phyloP scores from a whole-genome alignment of 2,329 filamentous ascomycete genomes.

The Alternaria panax region DNA sequence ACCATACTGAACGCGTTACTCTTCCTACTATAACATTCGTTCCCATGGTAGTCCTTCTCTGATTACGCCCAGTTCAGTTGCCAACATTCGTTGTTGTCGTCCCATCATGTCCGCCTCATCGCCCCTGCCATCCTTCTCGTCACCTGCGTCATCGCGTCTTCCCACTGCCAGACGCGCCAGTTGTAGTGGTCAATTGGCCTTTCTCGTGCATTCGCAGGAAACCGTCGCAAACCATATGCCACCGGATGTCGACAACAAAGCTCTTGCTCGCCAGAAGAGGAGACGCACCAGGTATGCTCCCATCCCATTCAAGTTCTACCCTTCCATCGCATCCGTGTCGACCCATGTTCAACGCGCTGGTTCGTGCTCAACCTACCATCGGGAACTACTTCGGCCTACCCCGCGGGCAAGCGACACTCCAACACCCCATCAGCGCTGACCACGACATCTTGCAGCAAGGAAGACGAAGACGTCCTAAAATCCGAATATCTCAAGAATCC shows the following conservation, averaged over 20 bases:
- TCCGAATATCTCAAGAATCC: constrained; percentile 83
- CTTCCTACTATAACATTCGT: constrained; percentile 18
- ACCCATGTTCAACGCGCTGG: constrained; percentile 40
- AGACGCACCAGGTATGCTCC: constrained; percentile 65
- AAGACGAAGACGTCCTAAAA: constrained; percentile 89
- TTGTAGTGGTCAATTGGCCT: constrained; percentile 55
- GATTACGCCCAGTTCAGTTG: not conserved
- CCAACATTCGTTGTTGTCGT: not conserved
- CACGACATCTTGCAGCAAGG: constrained; percentile 51
- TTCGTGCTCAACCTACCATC: constrained; percentile 32
- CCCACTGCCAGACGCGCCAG: constrained; percentile 37
- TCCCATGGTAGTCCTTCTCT: constrained; percentile 20
- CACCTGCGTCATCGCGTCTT: constrained; percentile 27
- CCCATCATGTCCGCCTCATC: constrained; percentile 33
- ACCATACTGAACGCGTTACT: constrained; percentile 30
- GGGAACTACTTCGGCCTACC: constrained; percentile 29
- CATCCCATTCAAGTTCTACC: constrained; percentile 15
- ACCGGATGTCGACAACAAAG: constrained; percentile 66
- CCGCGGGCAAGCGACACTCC: constrained; percentile 29
- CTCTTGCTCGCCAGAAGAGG: constrained; percentile 66
- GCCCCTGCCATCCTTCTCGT: constrained; percentile 38
- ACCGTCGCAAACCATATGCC: constrained; percentile 64
- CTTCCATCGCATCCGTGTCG: constrained; percentile 26
- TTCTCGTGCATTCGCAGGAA: constrained; percentile 66
- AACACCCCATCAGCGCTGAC: constrained; percentile 38